These are phyloP conservation scores for Hypoxylon sp. DNA, from an alignment of 2,329 filamentous ascomycete species.

Conservation along the genomic window DNA sequence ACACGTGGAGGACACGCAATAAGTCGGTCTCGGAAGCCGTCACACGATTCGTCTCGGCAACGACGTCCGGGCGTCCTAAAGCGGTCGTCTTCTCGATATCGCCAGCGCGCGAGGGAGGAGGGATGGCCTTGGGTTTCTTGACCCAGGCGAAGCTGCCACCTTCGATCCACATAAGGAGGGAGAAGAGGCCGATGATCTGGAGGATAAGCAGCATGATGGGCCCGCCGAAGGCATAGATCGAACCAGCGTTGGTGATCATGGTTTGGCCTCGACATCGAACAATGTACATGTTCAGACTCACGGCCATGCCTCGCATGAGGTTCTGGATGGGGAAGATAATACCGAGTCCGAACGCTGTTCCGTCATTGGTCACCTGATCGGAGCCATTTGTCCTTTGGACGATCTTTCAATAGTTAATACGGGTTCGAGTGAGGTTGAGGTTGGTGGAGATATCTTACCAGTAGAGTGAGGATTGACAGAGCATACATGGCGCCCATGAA, in stretches of 20 bases:
- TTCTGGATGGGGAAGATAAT: constrained; percentile 74
- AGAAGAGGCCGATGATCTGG: constrained; percentile 72
- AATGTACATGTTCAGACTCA: constrained; percentile 75
- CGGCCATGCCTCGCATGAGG: constrained; percentile 71
- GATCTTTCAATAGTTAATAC: constrained; percentile 35
- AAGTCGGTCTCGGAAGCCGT: constrained; percentile 53
- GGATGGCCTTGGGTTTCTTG: constrained; percentile 32
- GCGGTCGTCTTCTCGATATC: constrained; percentile 50
- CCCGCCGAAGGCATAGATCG: constrained; percentile 75
- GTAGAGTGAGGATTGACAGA: constrained; percentile 48
- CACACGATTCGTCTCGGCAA: constrained; percentile 54
- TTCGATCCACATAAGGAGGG: constrained; percentile 76
- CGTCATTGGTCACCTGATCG: constrained; percentile 65
- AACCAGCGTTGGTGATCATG: constrained; percentile 64
- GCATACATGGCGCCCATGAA: constrained; percentile 50
- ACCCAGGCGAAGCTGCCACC: constrained; percentile 68
- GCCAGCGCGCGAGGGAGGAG: constrained; percentile 19
- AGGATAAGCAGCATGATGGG: constrained; percentile 77
- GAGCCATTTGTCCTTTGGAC: constrained; percentile 39
- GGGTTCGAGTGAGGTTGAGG: background rate
- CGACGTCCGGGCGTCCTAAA: constrained; percentile 48
- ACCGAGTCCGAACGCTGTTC: constrained; percentile 71
- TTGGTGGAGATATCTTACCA: constrained; percentile 41
- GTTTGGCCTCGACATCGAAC: constrained; percentile 68
- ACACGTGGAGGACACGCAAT: constrained; percentile 77